These are phyloP conservation scores for Lathyrus tuberosus DNA, from an alignment of 306 rosid genomes.

Conservation along the genomic window DNA sequence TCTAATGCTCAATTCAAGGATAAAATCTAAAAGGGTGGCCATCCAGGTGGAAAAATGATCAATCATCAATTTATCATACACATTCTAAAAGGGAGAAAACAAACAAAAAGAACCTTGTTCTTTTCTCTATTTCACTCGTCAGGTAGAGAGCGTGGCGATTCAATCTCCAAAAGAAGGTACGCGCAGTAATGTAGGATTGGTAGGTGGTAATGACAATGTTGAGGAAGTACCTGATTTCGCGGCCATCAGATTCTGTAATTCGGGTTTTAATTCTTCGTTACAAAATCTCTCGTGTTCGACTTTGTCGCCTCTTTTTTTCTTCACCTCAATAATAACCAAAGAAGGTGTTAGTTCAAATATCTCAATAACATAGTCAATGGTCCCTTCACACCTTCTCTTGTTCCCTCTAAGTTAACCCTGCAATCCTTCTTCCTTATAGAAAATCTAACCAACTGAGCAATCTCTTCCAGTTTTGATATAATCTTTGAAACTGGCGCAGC, in stretches of 20 bases:
- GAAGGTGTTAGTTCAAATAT: conserved; percentile 78
- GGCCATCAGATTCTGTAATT: conserved; percentile 58
- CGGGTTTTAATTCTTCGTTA: conserved; percentile 65
- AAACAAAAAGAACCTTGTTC: conserved; percentile 37
- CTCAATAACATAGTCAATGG: conserved; percentile 86
- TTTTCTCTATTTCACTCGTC: conserved; percentile 29
- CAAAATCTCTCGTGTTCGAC: conserved; percentile 76
- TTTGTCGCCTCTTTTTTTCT: conserved; percentile 85
- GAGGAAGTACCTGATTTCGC: conserved; percentile 59
- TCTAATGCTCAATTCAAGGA: conserved; percentile 44
- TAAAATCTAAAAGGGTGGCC: conserved; percentile 44
- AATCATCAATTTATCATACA: conserved; percentile 52
- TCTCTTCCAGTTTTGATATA: conserved; percentile 83
- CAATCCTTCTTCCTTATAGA: conserved; percentile 89
- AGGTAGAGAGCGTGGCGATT: conserved; percentile 13
- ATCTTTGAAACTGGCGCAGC: conserved; percentile 71
- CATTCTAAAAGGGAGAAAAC: conserved; percentile 11
- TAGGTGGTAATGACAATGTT: conserved; percentile 37
- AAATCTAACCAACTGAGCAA: conserved; percentile 73
- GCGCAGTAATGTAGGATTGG: conserved; percentile 29
- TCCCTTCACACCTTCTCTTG: conserved; percentile 79
- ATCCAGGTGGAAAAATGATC: conserved; percentile 24
- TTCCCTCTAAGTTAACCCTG: conserved; percentile 83
- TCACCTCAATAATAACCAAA: conserved; percentile 84
- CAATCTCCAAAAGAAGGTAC: conserved; percentile 7